phyloP scores from a whole-genome alignment of 306 rosid species.

The Casuarina glauca region DNA sequence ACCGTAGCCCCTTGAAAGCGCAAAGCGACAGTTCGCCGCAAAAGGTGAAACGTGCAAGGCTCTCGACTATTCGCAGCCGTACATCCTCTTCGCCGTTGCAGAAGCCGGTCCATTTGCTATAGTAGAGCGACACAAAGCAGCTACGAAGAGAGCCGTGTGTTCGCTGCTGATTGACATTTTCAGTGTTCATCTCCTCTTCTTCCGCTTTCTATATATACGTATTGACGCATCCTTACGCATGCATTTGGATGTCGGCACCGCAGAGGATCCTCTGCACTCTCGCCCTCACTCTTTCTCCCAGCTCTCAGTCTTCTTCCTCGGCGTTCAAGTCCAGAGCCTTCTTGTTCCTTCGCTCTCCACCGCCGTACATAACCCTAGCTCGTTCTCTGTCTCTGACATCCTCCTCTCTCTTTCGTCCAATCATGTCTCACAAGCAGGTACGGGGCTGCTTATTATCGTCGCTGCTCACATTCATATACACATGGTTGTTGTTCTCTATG shows the following conservation, averaged over 20 bases:
- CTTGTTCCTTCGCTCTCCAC: conserved; percentile 40
- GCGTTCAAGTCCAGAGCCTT: conserved; percentile 40
- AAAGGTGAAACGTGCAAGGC: too few species aligned
- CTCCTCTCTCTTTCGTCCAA: conserved; percentile 29
- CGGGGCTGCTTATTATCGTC: not conserved
- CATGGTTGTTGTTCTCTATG: not conserved
- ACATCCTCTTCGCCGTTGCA: too few species aligned
- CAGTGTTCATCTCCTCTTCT: not conserved
- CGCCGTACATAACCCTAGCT: conserved; percentile 32
- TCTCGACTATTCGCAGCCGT: too few species aligned
- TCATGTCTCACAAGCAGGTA: conserved; percentile 65
- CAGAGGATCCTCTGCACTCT: conserved; percentile 49
- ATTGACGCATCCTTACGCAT: not conserved
- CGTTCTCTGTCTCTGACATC: conserved; percentile 19
- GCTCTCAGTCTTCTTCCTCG: conserved; percentile 23
- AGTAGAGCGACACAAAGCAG: not conserved
- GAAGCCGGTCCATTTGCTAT: too few species aligned
- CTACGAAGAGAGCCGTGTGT: conserved; percentile 23
- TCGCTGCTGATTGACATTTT: conserved; percentile 3
- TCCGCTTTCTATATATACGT: not conserved
- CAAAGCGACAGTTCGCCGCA: too few species aligned
- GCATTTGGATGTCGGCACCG: conserved; percentile 60
- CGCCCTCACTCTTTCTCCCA: conserved; percentile 17
- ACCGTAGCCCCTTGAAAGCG: too few species aligned
- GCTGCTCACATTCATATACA: not conserved